Evolutionary conservation across 202 grass and related monocot species (phyloP).

Genomic region (Musa balbisiana): DNA sequence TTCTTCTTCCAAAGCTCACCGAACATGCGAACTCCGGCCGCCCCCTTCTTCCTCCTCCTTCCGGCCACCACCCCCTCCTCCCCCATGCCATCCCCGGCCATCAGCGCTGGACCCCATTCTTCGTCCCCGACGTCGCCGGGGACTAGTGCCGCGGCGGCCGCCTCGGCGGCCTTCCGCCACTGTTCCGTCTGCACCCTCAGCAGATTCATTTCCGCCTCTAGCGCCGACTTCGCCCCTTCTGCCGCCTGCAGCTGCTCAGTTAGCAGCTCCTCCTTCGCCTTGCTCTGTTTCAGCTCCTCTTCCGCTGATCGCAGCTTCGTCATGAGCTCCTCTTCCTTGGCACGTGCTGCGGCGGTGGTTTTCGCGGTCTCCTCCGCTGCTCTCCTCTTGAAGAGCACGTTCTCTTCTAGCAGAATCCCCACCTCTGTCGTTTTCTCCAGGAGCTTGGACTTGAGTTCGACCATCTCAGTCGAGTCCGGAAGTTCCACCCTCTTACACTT

Average conservation of each 20-base stretch:
- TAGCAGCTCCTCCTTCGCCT: neutral
- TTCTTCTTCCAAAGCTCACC: conserved; percentile 23
- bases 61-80: neutral
- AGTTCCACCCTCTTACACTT: too few species aligned
- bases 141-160: neutral
- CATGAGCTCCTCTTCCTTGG: neutral
- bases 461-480: neutral
- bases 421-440: conserved; percentile 4
- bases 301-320: neutral
- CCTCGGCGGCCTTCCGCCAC: conserved; percentile 18
- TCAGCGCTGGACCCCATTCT: neutral
- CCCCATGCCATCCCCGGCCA: neutral
- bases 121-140: neutral
- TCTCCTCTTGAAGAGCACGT: neutral
- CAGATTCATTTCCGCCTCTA: conserved; percentile 14
- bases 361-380: neutral
- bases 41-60: neutral
- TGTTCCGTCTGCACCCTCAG: conserved; percentile 6
- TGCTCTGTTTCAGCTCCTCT: neutral
- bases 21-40: conserved; percentile 1
- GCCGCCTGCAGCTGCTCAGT: neutral
- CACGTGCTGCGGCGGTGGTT: neutral
- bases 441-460: conserved; percentile 1
- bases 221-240: neutral
- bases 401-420: conserved; percentile 2